Base-by-base conservation (phyloP, 306 rosid genomes). In the Cucumis cinereus region DNA sequence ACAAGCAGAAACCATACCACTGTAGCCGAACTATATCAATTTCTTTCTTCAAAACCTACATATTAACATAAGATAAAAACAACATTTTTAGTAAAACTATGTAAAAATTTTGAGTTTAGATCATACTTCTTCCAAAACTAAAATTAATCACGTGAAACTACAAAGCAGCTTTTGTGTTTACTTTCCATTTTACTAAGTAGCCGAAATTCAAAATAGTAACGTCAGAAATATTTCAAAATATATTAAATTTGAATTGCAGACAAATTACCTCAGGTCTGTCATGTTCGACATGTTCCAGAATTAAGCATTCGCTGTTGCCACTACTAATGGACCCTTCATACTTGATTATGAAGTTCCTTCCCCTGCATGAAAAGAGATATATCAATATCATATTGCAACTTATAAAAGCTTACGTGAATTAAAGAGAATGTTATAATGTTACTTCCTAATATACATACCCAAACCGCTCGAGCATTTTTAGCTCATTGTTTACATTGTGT, bases 1-100 rank as follows among this genome's bases (percentile, higher is more conserved):
- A 88, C 89, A 93, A 70, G 90, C 96, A 93, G 82, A 83, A 90
- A 40, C 88, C 97, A 50, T 90, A 93, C 97, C 98, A 93, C 78
- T 70, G 89, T 73, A 93, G 93, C 73, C 88, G 89, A 73, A 20
- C 24, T 40, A 90, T 22, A 66, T 89, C 85, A 56, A 93, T 89
- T 82, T 90, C 97, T 78, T 78, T 91, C 87, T 90, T 93, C 77
- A 93, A 83, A 54, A 89, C 97, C 98, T 93, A 76, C 73, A 73
- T 74, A 70, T 20, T 49, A 82, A 76, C 53, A 41, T 12, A 67
- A 20, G 53, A 67, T n/a, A 73, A 50, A 41, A 43, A 78, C 54
- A 78, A 74, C 54, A 22, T 7, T 47, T 62, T 24, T 12, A 45
- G 41, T 54, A 50, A 52, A 35, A 36, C 26, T 43, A 10, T 33